These are phyloP conservation scores for Glycyrrhiza uralensis DNA, from an alignment of 306 rosid species.

Conservation along the genomic window DNA sequence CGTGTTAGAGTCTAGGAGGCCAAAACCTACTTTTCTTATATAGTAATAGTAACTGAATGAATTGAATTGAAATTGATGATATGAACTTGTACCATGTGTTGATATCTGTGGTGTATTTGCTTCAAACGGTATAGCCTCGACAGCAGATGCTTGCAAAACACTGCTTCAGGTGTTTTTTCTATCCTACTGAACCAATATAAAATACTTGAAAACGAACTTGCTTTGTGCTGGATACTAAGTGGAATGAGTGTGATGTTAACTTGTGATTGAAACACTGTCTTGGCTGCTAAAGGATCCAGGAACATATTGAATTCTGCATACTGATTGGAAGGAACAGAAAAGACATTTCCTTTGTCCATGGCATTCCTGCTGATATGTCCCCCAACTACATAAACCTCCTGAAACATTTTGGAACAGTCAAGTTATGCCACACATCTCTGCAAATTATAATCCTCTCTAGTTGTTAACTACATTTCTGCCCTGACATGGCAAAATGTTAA, in stretches of 20 bases:
- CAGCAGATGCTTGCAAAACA: constrained; percentile 44
- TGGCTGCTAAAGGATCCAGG: constrained; percentile 84
- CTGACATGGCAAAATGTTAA: neutral
- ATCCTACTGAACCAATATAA: constrained; percentile 21
- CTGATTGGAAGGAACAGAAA: constrained; percentile 61
- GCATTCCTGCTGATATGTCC: constrained; percentile 56
- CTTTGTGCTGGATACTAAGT: constrained; percentile 52
- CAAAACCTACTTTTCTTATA: too few species aligned
- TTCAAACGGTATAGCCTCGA: constrained; percentile 51
- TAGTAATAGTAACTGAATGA: too few species aligned
- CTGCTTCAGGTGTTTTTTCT: constrained; percentile 58
- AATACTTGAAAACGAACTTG: constrained; percentile 45
- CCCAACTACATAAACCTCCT: constrained; percentile 80
- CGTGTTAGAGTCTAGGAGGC: too few species aligned
- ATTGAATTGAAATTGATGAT: neutral
- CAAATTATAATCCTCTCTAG: neutral
- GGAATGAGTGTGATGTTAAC: constrained; percentile 73
- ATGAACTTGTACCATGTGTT: constrained; percentile 60
- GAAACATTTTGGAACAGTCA: constrained; percentile 18
- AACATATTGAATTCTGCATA: constrained; percentile 91
- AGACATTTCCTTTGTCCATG: constrained; percentile 67
- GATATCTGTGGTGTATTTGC: constrained; percentile 50
- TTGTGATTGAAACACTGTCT: constrained; percentile 53
- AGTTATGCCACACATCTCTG: neutral
- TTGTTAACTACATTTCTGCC: neutral